Percentiles rank a stretch among this genome's conserved stretches.
phyloP scores from a whole-genome alignment of 2,329 filamentous ascomycete genomes.

The Neocatenulostroma microsporum region DNA sequence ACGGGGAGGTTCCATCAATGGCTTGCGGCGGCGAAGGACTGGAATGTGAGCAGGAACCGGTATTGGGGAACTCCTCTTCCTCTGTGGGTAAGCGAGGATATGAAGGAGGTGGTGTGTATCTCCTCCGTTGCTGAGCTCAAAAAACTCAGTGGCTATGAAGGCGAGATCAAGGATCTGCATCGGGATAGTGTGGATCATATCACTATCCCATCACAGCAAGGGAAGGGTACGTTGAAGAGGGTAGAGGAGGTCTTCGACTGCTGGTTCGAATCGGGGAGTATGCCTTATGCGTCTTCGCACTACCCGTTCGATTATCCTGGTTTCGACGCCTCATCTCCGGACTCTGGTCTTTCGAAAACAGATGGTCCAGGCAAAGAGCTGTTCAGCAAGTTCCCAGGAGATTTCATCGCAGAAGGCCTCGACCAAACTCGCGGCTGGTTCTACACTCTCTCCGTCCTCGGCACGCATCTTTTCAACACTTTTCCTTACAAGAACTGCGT shows the following conservation, averaged over 20 bases:
- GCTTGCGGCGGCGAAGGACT: constrained; percentile 86
- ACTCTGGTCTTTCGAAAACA: constrained; percentile 21
- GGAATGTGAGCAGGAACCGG: constrained; percentile 88
- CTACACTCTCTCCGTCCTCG: constrained; percentile 82
- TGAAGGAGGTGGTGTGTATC: constrained; percentile 77
- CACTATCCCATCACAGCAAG: constrained; percentile 83
- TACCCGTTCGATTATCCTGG: constrained; percentile 88
- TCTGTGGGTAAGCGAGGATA: constrained; percentile 83
- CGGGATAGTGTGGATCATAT: constrained; percentile 90
- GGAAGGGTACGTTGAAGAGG: constrained; percentile 73
- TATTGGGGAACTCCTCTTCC: constrained; percentile 95
- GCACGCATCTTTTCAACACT: constrained; percentile 75
- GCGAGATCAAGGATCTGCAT: constrained; percentile 77
- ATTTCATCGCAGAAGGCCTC: constrained; percentile 89
- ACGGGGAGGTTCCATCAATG: constrained; percentile 85
- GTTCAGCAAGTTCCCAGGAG: constrained; percentile 72
- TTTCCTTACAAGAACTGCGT: constrained; percentile 92
- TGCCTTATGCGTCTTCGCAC: constrained; percentile 87
- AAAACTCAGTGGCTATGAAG: constrained; percentile 75
- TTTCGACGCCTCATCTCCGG: constrained; percentile 23
- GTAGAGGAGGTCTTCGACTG: constrained; percentile 91
- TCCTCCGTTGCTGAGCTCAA: constrained; percentile 79
- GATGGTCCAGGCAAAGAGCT: constrained; percentile 48
- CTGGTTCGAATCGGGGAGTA: constrained; percentile 94
- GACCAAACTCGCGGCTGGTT: constrained; percentile 97